These are phyloP conservation scores for Melaleuca quinquenervia DNA, from an alignment of 345 rosid genomes.

Conservation along the genomic window DNA sequence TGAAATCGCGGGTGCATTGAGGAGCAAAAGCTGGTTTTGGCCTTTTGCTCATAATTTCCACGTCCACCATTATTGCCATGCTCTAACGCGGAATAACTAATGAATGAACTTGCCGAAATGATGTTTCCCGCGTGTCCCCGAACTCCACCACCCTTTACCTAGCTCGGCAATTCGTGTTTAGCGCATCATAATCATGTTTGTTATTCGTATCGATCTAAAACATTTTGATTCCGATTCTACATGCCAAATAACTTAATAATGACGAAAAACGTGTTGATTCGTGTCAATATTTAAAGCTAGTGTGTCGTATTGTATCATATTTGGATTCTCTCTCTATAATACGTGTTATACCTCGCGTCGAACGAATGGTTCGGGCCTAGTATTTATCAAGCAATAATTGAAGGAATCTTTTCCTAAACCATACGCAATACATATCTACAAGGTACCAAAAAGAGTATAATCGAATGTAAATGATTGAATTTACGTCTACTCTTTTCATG, in stretches of 20 bases:
- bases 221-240: not conserved
- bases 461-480: not conserved
- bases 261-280: not conserved
- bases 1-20: not conserved
- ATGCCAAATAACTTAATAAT: not conserved
- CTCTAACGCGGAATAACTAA: not conserved
- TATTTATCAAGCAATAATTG: not conserved
- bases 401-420: not conserved
- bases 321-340: not conserved
- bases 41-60: not conserved
- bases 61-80: not conserved
- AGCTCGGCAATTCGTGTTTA: not conserved
- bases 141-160: not conserved
- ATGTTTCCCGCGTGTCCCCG: not conserved
- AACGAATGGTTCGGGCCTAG: not conserved
- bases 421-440: not conserved
- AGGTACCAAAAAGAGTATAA: not conserved
- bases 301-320: not conserved
- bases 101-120: not conserved
- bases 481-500: not conserved
- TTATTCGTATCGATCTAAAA: not conserved
- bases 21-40: not conserved
- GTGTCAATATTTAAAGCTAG: not conserved
- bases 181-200: not conserved
- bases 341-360: rapidly evolving